Evolutionary conservation across 306 rosid genomes (phyloP), one percentile per base, ranked within the genome.

Genomic region (Parietaria judaica): DNA sequence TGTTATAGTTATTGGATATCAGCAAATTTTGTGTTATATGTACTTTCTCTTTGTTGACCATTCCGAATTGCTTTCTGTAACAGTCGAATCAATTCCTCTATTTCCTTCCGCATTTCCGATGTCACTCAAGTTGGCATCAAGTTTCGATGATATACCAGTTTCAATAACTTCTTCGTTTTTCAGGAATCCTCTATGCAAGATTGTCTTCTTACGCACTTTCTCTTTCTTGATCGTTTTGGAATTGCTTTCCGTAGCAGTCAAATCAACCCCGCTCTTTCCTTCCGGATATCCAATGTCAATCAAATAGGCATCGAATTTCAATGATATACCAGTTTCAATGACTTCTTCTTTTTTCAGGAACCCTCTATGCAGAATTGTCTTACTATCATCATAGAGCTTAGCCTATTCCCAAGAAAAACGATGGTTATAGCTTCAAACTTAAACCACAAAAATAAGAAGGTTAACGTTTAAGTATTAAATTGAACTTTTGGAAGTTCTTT

Each of bases 91-190:
- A 60, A 76, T 66, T 61, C 75, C 74, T 55, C 67, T 62, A 53
- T 70, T 79, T 57, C 74, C 80, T 64, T 74, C 80, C 47, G 76
- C 79, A 63, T 83, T 88, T 72, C 88, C 88, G n/a, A 81, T 76
- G 39, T 85, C 83, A 66, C 81, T 81, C 69, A 85, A 73, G 83
- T 88, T 85, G 51, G 83, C 76, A 76, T 58, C 79, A 64, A 88
- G 83, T 54, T 70, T 17, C 51, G 81, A 60, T 49, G 83, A 72
- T 68, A 73, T 78, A 63, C 90, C 83, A 41, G 77, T 48, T 70
- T 64, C 65, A 81, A 88, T 60, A 63, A 71, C 77, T 77, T 80
- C 94, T 64, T 81, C 80, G 69, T 79, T 79, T 67, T 75, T 79
- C 46, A 85, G 73, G 66, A 83, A 83, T 83, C 84, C 75, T 54